These are phyloP conservation scores for Trametes gibbosa DNA, from an alignment of 768 basidiomycete genomes.

Conservation along the genomic window DNA sequence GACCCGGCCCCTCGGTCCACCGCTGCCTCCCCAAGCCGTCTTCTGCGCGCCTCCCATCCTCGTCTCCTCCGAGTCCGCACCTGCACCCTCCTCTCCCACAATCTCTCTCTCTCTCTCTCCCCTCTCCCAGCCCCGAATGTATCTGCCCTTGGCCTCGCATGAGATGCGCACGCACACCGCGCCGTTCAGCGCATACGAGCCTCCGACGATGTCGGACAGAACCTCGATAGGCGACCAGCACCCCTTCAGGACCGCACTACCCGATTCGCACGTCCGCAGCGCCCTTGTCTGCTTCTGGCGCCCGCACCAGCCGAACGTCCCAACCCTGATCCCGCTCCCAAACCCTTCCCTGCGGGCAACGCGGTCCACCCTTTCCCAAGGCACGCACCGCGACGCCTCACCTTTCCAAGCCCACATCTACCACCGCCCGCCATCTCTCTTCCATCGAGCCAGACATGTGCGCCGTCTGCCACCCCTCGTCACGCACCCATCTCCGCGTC, in stretches of 20 bases:
- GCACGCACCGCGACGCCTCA: neutral
- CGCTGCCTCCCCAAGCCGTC: neutral
- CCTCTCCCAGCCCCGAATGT: too few species aligned
- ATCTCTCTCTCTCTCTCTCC: too few species aligned
- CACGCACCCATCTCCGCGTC: too few species aligned
- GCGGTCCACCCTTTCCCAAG: constrained; percentile 8
- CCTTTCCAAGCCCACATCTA: neutral
- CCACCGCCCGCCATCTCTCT: neutral
- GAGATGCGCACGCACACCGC: neutral
- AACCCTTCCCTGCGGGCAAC: constrained; percentile 17
- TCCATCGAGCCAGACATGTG: too few species aligned
- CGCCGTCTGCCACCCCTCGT: too few species aligned
- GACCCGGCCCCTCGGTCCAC: neutral
- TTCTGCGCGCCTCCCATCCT: too few species aligned
- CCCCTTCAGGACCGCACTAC: neutral
- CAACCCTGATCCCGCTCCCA: constrained; percentile 9
- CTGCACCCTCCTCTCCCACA: too few species aligned
- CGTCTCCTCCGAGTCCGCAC: neutral
- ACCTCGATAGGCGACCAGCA: neutral
- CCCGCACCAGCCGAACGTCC: constrained; percentile 2
- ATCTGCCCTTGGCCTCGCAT: neutral
- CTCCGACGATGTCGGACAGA: constrained; percentile 2
- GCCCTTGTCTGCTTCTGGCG: neutral
- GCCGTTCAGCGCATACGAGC: neutral
- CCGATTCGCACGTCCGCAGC: neutral